These are phyloP conservation scores for Coriolopsis trogii DNA, from an alignment of 1,284 basidiomycete genomes.

Conservation along the genomic window DNA sequence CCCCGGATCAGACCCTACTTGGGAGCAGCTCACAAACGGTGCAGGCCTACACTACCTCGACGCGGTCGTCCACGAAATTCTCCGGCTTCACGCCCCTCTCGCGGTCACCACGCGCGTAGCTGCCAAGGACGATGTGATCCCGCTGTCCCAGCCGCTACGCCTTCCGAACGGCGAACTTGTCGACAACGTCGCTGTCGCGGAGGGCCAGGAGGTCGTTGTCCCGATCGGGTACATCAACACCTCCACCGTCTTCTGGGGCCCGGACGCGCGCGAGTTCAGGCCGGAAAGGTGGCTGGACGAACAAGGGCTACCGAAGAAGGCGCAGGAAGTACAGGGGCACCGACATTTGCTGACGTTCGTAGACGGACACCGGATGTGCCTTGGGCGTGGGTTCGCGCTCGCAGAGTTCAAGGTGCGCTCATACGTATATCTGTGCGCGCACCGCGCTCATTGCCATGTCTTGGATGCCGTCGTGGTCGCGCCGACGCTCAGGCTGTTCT, in stretches of 20 bases:
- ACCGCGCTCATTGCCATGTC: background rate
- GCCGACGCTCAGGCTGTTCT: slow-evolving; percentile 41
- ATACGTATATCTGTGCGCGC: background rate
- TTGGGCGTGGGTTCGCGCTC: slow-evolving; percentile 45
- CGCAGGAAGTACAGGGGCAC: slow-evolving; percentile 42
- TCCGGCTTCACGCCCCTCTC: slow-evolving; percentile 30
- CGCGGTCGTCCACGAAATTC: slow-evolving; percentile 35
- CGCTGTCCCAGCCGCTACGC: slow-evolving; percentile 45
- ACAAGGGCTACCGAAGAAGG: slow-evolving; percentile 27
- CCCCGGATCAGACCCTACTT: slow-evolving; percentile 33
- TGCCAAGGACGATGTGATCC: slow-evolving; percentile 55
- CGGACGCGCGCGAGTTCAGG: slow-evolving; percentile 30
- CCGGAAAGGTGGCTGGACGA: slow-evolving; percentile 31
- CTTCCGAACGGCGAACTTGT: slow-evolving; percentile 41
- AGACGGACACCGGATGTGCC: slow-evolving; percentile 44
- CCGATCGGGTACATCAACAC: slow-evolving; percentile 49
- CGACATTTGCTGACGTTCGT: slow-evolving; percentile 44
- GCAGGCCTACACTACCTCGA: slow-evolving; percentile 38
- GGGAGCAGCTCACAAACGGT: slow-evolving; percentile 35
- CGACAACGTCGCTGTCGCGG: slow-evolving; percentile 44
- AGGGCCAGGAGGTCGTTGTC: slow-evolving; percentile 45
- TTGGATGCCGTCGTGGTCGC: background rate
- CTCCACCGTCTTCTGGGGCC: slow-evolving; percentile 50
- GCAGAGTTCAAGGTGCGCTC: slow-evolving; percentile 50
- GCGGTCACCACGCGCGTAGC: slow-evolving; percentile 24